A percentile compares a stretch with the other conserved stretches of the same genome.
Conservation (phyloP, 805 yeast species). For the Wickerhamomyces chaumierensis region DNA sequence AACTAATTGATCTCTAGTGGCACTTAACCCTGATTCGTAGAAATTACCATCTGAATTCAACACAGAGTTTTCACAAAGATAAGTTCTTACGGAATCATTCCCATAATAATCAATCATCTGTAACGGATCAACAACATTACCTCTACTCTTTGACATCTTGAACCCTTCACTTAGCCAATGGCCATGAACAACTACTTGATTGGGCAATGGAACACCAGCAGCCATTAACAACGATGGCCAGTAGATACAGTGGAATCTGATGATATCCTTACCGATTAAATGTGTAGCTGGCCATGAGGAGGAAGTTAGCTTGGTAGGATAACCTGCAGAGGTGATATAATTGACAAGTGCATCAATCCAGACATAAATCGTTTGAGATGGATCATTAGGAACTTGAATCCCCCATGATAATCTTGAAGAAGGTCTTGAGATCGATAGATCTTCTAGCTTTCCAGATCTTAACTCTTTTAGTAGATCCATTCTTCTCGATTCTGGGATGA, state of each 20-base stretch:
- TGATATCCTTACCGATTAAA: slow-evolving; percentile 85
- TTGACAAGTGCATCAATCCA: slow-evolving; percentile 95
- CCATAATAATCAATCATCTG: slow-evolving; percentile 54
- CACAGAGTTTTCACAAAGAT: slow-evolving; percentile 63
- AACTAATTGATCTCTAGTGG: slow-evolving; percentile 52
- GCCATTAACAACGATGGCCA: slow-evolving; percentile 94
- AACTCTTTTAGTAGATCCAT: slow-evolving; percentile 48
- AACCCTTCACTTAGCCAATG: slow-evolving; percentile 88
- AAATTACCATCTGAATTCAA: slow-evolving; percentile 74
- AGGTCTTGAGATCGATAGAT: slow-evolving; percentile 85
- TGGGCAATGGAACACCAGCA: slow-evolving; percentile 60
- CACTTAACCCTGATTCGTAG: slow-evolving; percentile 41
- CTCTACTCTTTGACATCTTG: slow-evolving; percentile 89
- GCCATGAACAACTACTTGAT: slow-evolving; percentile 74
- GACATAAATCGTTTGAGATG: slow-evolving; percentile 74
- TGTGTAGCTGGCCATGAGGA: slow-evolving; percentile 41
- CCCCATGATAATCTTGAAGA: slow-evolving; percentile 77
- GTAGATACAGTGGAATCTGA: slow-evolving; percentile 78
- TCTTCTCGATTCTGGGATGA: slow-evolving; percentile 54
- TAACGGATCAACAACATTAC: slow-evolving; percentile 90
- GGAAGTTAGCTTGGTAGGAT: slow-evolving; percentile 23
- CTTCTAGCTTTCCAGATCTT: slow-evolving; percentile 35
- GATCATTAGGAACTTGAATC: slow-evolving; percentile 73
- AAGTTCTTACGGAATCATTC: slow-evolving; percentile 63
- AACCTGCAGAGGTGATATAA: slow-evolving; percentile 67